Base-by-base conservation (phyloP, 805 yeast species). In the Phaffomyces opuntiae region DNA sequence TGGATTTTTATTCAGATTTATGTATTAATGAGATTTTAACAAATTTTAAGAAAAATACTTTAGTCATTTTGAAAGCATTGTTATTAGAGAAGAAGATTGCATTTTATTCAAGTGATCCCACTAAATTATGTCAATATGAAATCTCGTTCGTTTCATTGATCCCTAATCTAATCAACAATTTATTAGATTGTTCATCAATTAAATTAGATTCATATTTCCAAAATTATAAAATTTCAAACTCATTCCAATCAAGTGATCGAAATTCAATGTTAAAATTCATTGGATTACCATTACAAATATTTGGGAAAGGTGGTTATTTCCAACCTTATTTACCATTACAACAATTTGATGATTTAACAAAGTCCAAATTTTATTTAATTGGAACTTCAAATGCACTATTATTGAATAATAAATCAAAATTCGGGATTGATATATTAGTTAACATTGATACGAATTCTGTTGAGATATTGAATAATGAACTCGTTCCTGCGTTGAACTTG, bases 271-370 rank as follows among this genome's bases (percentile, higher is more conserved):
- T 91, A 36, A 67, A 77, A 32, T 93, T 87, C 60, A 75, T 88
- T 58, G 99, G 98, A 0, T 69, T 93, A 31, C 99, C 99, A 0
- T 68, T 93, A 42, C 90, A 84, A 54, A 63, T 89, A 1, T 93
- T 93, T 64, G 88, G 88, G 42, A 77, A 78, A 53, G 95, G 95
- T 38, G 89, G 95, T 1, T 73, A 91, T 49, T 90, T 95, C 72
- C 83, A 84, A 54, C 98, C 99, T 2, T 93, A 91, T 65, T 73
- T 90, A n/a, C 95, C 98, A 0, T 68, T 93, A 45, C 99, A 91
- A 62, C 98, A 91, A 59, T 68, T 91, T 46, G 85, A 84, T 43
- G 89, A 85, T 53, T 69, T 93, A 43, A 70, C 69, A 31, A 72
- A 75, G 19, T 75, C 90, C 0, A 67, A 73, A 33, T 80, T 80